Conservation (phyloP, 805 yeast genomes). For the Candida maesae region DNA sequence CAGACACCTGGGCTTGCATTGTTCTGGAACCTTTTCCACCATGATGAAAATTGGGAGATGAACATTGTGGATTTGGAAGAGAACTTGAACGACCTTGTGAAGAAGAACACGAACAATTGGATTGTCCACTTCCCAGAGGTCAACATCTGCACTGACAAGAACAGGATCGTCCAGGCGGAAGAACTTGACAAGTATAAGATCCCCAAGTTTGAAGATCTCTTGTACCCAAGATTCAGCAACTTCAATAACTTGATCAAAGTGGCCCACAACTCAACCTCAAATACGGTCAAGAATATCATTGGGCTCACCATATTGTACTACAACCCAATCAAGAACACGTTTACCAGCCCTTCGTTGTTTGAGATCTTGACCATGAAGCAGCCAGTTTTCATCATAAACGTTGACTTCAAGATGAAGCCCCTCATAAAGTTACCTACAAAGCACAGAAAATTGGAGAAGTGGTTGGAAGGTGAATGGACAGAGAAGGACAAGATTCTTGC, state of each 20-base stretch:
- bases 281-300: slow-evolving; percentile 22
- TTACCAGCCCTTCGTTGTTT: slow-evolving; percentile 34
- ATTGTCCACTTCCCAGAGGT: slow-evolving; percentile 83
- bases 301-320: slow-evolving; percentile 38
- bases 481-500: slow-evolving; percentile 57
- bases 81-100: slow-evolving; percentile 26
- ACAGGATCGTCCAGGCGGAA: slow-evolving; percentile 44
- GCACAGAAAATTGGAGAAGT: slow-evolving; percentile 57
- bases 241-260: slow-evolving; percentile 44
- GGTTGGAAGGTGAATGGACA: slow-evolving; percentile 73
- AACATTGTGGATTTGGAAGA: slow-evolving; percentile 34
- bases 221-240: slow-evolving; percentile 75
- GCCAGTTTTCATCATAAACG: slow-evolving; percentile 26
- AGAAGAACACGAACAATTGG: slow-evolving; percentile 49
- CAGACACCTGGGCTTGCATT: slow-evolving; percentile 52
- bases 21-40: slow-evolving; percentile 42
- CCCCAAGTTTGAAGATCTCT: slow-evolving; percentile 54
- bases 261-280: slow-evolving; percentile 1
- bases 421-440: slow-evolving; percentile 48
- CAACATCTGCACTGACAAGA: slow-evolving; percentile 54
- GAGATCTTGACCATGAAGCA: slow-evolving; percentile 34
- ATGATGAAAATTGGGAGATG: slow-evolving; percentile 68
- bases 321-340: slow-evolving; percentile 28
- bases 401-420: slow-evolving; percentile 29
- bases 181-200: slow-evolving; percentile 54